Base-by-base conservation (phyloP, 1,284 basidiomycete species). In the Moesziomyces antarcticus region DNA sequence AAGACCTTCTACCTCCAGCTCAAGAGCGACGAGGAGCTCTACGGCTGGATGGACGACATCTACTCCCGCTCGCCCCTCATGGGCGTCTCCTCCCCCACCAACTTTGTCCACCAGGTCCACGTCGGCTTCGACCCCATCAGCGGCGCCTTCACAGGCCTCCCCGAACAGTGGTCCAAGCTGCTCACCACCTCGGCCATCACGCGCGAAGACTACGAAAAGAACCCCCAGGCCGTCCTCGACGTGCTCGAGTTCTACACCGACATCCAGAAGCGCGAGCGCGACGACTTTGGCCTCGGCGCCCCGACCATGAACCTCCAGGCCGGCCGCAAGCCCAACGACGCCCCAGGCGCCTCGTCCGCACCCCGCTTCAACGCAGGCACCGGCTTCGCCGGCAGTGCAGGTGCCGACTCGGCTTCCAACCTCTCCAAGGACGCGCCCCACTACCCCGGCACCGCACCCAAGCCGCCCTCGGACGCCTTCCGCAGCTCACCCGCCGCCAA, bases 241-340 rank as follows among this genome's bases (percentile, higher is more conserved):
- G 96, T 97, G 0, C 90, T 99, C 61, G 94, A 98, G 82, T 99
- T 98, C 86, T 98, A 98, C 85, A 98, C 95, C 14, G 93, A 97
- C 83, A 94, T 94, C 79, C 94, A 97, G 86, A 94, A 94, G 84
- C 90, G 91, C n/a, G 92, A 92, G 67, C 86, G 92, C 81, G 93
- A 95, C 78, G 90, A 91, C 27, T 85, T 80, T 51, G 82, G 82
- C n/a, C 76, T 83, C n/a, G 82, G 80, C 41, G 73, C 77, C 1
- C 78, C 81, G 0, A 82, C 78, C 37, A 82, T 82, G 79, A 82
- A 82, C 52, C 37, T 83, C 24, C 81, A 81, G 46, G 52, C 82
- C 16, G 80, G 81, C 41, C 65, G 75, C 50, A 73, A 69, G 35
- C 63, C 76, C 35, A 69, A 51, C 60, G 66, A 73, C 40, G 52